Evolutionary conservation across 2,329 filamentous ascomycete genomes (phyloP), one percentile per base, ranked within the genome.

Genomic region (Penicillium sp.): DNA sequence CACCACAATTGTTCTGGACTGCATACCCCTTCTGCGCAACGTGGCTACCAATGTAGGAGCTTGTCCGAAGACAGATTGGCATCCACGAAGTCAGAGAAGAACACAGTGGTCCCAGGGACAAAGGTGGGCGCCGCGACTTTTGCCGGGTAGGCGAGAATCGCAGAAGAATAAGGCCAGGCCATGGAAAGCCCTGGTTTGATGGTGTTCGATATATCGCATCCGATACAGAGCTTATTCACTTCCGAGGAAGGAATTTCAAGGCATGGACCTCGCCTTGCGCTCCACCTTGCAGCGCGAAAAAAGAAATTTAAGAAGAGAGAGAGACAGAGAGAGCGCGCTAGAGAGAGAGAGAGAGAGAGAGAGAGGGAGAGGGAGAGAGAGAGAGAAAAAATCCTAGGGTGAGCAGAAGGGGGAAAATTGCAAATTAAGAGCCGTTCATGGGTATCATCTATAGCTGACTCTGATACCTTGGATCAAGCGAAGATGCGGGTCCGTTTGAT

Each of bases 231-330:
- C 78, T 75, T 75, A 75, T 75, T 72, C 71, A 61, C 62, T 58
- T 61, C 63, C 58, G 60, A 61, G 55, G 58, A 63, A 68, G 66
- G 69, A 73, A 75, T 75, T 75, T 77, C 75, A 79, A 78, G 78
- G 77, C 76, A 80, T 78, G 72, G 71, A 72, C 68, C 78, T 80
- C 77, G 75, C 77, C 78, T 79, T 78, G 77, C 72, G 77, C 79
- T 80, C 79, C 77, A 81, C 79, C 79, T 79, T 77, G 73, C 77
- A 75, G 76, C 74, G 77, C 77, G 77, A 79, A 77, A 58, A 35
- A 46, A 48, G 24, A 24, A 37, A 21, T 14, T 3, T 14, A 44
- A 16, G 27, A 46, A 2, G 3, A 14, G 5, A 21, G 19, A n/a
- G 27, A n/a, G 16, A 58, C n/a, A n/a, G n/a, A n/a, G n/a, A n/a